These are phyloP conservation scores for Amylostereum chailletii DNA, from an alignment of 1,284 basidiomycete species.

Conservation along the genomic window DNA sequence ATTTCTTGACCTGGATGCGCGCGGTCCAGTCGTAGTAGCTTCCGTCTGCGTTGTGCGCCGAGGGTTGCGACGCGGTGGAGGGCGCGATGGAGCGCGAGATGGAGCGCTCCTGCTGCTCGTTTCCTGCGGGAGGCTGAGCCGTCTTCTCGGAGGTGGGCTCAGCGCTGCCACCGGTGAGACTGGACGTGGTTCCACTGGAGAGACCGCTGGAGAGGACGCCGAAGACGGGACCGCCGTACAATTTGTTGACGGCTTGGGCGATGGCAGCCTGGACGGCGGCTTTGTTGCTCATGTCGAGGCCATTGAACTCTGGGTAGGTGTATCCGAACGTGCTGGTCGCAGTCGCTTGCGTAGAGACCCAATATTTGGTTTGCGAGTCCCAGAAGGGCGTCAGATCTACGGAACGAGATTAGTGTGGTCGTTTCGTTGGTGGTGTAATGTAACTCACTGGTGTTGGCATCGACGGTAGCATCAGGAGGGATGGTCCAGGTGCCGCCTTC, in stretches of 20 bases:
- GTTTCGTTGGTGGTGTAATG: neutral
- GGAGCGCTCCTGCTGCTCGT: too few relatives aligned
- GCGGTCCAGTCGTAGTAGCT: conserved; percentile 29
- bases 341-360: conserved; percentile 19
- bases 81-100: too few relatives aligned
- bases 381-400: conserved; percentile 24
- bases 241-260: conserved; percentile 20
- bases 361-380: conserved; percentile 20
- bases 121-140: too few relatives aligned
- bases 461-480: conserved; percentile 17
- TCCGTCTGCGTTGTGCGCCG: neutral
- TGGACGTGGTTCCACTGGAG: too few relatives aligned
- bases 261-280: conserved; percentile 24
- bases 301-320: conserved; percentile 37
- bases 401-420: neutral
- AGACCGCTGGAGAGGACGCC: neutral
- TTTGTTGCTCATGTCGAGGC: conserved; percentile 22
- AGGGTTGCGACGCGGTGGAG: neutral
- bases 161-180: too few relatives aligned
- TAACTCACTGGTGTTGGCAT: conserved; percentile 26
- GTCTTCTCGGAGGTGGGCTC: too few relatives aligned
- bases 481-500: conserved; percentile 28
- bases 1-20: conserved; percentile 31
- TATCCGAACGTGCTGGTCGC: conserved; percentile 24
- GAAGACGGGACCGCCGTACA: conserved; percentile 13